These are phyloP conservation scores for Curvularia lunata DNA, from an alignment of 2,329 filamentous ascomycete species.

Conservation along the genomic window DNA sequence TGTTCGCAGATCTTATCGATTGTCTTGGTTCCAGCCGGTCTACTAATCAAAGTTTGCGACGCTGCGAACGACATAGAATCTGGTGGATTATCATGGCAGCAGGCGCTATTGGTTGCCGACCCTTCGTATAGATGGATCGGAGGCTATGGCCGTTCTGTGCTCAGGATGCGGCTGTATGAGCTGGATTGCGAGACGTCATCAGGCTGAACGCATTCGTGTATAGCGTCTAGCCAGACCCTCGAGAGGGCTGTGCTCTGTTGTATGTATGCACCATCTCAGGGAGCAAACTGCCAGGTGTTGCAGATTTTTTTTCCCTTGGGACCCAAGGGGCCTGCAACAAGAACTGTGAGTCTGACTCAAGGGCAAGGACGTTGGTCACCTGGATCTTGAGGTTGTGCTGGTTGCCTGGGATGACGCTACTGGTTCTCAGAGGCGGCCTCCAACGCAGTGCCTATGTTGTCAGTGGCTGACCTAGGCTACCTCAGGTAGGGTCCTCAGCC, in stretches of 20 bases:
- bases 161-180: not conserved
- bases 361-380: not conserved
- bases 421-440: not conserved
- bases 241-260: slow-evolving; percentile 3
- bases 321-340: not conserved
- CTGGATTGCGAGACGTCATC: not conserved
- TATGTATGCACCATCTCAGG: not conserved
- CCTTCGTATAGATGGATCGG: not conserved
- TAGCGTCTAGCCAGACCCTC: not conserved
- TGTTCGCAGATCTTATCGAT: not conserved
- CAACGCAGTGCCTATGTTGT: not conserved
- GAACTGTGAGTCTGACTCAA: not conserved
- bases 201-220: not conserved
- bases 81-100: slow-evolving; percentile 6
- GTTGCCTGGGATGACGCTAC: slow-evolving; percentile 3
- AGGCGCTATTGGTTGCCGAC: not conserved
- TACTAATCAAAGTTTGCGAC: slow-evolving; percentile 10
- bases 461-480: not conserved
- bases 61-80: slow-evolving; percentile 12
- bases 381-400: not conserved
- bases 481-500: not conserved
- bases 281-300: not conserved
- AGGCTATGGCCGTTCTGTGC: not conserved
- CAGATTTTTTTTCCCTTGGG: not conserved
- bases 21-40: slow-evolving; percentile 1